phyloP scores from a whole-genome alignment of 2,329 filamentous ascomycete genomes.

The Chrysosporium keratinophilum region DNA sequence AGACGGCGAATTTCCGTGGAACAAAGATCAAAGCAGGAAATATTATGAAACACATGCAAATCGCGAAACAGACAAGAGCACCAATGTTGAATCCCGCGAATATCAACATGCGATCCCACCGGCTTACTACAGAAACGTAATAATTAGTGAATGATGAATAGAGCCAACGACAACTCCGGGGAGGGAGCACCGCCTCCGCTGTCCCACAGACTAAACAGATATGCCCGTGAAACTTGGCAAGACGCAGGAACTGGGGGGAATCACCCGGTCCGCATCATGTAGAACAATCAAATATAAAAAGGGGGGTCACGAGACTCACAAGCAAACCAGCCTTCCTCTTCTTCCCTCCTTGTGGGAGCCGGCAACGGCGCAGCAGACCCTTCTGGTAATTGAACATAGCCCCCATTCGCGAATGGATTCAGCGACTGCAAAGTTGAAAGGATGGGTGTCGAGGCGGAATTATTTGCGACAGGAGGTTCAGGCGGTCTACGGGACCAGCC shows the following conservation, averaged over 20 bases:
- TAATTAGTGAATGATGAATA: background rate
- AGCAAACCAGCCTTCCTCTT: conserved; percentile 91
- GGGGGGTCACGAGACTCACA: conserved; percentile 53
- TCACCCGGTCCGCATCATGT: conserved; percentile 24
- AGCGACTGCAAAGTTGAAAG: conserved; percentile 70
- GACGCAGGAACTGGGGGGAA: conserved; percentile 31
- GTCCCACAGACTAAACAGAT: conserved; percentile 1
- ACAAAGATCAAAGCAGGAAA: conserved; percentile 71
- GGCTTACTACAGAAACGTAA: conserved; percentile 58
- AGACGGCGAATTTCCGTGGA: conserved; percentile 87
- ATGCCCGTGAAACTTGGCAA: conserved; percentile 23
- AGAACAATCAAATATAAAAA: conserved; percentile 16
- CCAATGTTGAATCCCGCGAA: conserved; percentile 86
- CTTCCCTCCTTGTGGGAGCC: conserved; percentile 72
- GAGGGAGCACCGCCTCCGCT: background rate
- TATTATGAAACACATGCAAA: conserved; percentile 70
- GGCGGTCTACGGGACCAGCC: conserved; percentile 71
- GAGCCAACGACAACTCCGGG: background rate
- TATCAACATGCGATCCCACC: conserved; percentile 90
- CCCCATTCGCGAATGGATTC: conserved; percentile 72
- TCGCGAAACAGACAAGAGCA: conserved; percentile 81
- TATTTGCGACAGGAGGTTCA: conserved; percentile 58
- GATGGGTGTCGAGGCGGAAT: conserved; percentile 56
- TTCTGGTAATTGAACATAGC: conserved; percentile 86
- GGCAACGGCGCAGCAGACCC: conserved; percentile 74